Conservation (phyloP, 2,329 filamentous ascomycete species). For the Colletotrichum tropicicola region DNA sequence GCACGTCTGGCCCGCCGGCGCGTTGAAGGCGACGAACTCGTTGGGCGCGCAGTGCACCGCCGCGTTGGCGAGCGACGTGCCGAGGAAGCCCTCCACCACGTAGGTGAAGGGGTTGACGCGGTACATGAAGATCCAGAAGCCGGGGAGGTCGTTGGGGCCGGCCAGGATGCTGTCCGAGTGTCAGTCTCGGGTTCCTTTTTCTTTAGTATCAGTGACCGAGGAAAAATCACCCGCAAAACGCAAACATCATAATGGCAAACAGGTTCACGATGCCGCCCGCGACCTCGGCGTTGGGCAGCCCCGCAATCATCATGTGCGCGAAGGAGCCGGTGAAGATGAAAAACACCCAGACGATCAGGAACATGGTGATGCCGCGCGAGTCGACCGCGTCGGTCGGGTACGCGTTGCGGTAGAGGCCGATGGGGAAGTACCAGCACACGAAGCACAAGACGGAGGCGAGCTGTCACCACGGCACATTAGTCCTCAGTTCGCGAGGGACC, state of each 20-base stretch:
- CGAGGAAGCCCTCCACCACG: slow-evolving; percentile 37
- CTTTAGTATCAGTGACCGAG: too few relatives aligned
- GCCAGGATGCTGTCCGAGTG: slow-evolving; percentile 24
- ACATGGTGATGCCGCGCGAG: slow-evolving; percentile 66
- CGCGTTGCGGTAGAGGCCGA: slow-evolving; percentile 69
- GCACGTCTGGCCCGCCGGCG: slow-evolving; percentile 24
- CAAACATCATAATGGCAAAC: slow-evolving; percentile 69
- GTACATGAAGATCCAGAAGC: slow-evolving; percentile 35
- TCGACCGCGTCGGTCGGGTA: slow-evolving; percentile 54
- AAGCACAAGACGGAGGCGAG: slow-evolving; percentile 63
- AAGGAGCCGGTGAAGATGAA: slow-evolving; percentile 74
- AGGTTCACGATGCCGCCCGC: slow-evolving; percentile 72
- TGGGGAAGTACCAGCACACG: slow-evolving; percentile 74
- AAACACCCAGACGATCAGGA: slow-evolving; percentile 70
- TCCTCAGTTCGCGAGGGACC: too few relatives aligned
- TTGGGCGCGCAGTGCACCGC: slow-evolving; percentile 24
- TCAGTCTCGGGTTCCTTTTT: neutral
- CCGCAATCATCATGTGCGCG: slow-evolving; percentile 70
- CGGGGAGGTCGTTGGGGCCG: slow-evolving; percentile 8
- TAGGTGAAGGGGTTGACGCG: slow-evolving; percentile 40
- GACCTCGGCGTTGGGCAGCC: slow-evolving; percentile 68
- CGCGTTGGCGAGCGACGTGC: slow-evolving; percentile 34
- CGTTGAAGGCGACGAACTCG: slow-evolving; percentile 26
- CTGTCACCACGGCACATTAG: neutral
- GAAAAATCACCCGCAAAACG: slow-evolving; percentile 67